A percentile compares a stretch with the other conserved stretches of the same genome.
phyloP scores from a whole-genome alignment of 2,329 filamentous ascomycete species.

The Fusarium domesticum region DNA sequence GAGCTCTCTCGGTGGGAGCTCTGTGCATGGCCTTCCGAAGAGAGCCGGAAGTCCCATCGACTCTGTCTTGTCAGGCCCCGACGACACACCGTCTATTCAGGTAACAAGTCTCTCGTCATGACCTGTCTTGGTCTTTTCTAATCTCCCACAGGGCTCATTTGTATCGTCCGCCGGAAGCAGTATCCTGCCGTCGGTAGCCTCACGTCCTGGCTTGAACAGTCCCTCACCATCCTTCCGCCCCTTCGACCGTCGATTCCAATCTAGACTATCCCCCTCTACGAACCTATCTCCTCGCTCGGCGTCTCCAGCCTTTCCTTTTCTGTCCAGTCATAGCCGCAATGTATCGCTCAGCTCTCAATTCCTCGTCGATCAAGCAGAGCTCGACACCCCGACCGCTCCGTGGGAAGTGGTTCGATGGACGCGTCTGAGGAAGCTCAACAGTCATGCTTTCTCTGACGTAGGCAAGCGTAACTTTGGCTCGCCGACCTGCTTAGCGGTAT shows the following conservation, averaged over 20 bases:
- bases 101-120: constrained; percentile 44
- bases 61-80: constrained; percentile 70
- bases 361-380: constrained; percentile 58
- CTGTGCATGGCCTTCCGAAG: constrained; percentile 48
- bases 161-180: constrained; percentile 71
- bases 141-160: constrained; percentile 53
- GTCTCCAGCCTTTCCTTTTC: constrained; percentile 76
- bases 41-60: constrained; percentile 65
- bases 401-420: constrained; percentile 99
- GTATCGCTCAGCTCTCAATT: constrained; percentile 74
- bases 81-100: constrained; percentile 81
- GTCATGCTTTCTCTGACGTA: constrained; percentile 86
- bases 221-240: constrained; percentile 83
- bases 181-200: constrained; percentile 65
- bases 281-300: constrained; percentile 62
- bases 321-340: constrained; percentile 74
- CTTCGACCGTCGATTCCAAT: constrained; percentile 93
- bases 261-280: constrained; percentile 64
- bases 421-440: constrained; percentile 82
- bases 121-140: constrained; percentile 14
- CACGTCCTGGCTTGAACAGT: constrained; percentile 62
- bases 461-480: constrained; percentile 90
- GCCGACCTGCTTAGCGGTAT: constrained; percentile 85
- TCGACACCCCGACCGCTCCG: constrained; percentile 71
- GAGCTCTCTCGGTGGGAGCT: constrained; percentile 48